phyloP scores from a whole-genome alignment of 148 eudicot species.

The Cornus florida region DNA sequence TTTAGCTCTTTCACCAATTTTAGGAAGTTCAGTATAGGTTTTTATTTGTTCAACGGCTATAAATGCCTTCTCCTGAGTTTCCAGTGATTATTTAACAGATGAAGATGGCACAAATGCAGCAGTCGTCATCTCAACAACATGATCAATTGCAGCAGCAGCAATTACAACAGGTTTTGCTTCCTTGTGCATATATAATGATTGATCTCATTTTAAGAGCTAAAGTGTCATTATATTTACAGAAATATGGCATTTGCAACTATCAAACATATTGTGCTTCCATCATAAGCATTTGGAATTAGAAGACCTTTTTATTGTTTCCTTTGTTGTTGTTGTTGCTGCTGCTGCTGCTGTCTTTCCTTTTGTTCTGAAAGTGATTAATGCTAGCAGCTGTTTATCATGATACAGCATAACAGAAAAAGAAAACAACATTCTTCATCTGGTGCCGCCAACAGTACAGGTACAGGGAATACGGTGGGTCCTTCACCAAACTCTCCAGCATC shows the following conservation, averaged over 20 bases:
- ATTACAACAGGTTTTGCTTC: slow-evolving; percentile 61
- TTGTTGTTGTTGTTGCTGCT: background rate
- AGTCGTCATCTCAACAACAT: slow-evolving; percentile 87
- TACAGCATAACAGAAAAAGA: slow-evolving; percentile 61
- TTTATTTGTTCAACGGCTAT: background rate
- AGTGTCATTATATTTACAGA: background rate
- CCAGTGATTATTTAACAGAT: slow-evolving; percentile 43
- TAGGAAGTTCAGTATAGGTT: background rate
- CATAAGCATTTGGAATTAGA: no score
- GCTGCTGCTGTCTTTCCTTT: background rate
- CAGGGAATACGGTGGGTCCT: slow-evolving; percentile 94
- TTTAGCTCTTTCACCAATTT: background rate
- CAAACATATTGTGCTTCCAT: no score
- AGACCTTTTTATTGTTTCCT: background rate
- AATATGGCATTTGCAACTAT: background rate
- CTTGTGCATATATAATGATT: background rate
- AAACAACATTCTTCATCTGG: slow-evolving; percentile 97
- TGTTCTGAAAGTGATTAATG: background rate
- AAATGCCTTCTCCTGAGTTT: slow-evolving; percentile 13
- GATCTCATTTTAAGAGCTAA: background rate
- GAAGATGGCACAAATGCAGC: slow-evolving; percentile 90
- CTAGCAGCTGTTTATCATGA: background rate
- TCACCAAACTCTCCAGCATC: slow-evolving; percentile 95
- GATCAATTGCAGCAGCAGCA: slow-evolving; percentile 93
- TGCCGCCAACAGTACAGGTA: slow-evolving; percentile 98